Evolutionary conservation across 441 rosid genomes (phyloP).

Genomic region (Pelargonium citronellum): DNA sequence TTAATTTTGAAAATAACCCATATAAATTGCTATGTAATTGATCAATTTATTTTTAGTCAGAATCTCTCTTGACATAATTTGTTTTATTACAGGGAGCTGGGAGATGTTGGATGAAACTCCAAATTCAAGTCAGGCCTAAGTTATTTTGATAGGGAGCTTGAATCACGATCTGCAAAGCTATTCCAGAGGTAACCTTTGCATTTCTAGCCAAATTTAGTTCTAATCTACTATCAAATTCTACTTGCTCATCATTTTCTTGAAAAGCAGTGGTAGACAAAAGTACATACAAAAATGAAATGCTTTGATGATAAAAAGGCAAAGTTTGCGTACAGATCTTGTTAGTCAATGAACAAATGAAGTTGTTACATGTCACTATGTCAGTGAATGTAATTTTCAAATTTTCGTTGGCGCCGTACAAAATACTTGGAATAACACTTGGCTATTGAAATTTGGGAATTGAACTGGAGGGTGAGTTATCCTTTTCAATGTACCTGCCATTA

Average conservation of each 20-base stretch:
- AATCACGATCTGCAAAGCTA: neutral
- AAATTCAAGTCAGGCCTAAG: neutral
- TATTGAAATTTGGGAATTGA: too few species aligned
- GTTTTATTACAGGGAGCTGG: neutral
- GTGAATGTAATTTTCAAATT: neutral
- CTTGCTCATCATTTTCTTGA: neutral
- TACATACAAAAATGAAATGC: neutral
- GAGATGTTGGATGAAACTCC: neutral
- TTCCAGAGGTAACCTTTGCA: neutral
- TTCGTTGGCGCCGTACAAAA: neutral
- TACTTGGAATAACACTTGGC: neutral
- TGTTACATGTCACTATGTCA: neutral
- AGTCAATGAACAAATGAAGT: neutral
- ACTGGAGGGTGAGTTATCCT: neutral
- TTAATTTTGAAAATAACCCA: neutral
- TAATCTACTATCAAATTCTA: slow-evolving; percentile 7
- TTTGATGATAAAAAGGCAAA: neutral
- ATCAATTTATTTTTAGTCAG: neutral
- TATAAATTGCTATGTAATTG: neutral
- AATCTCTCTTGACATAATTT: neutral
- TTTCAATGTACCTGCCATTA: neutral
- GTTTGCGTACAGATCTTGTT: neutral
- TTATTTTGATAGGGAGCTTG: neutral
- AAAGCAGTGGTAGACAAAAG: neutral
- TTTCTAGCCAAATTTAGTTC: neutral